Percentiles rank a stretch among this genome's conserved stretches.
Evolutionary conservation across 2,329 filamentous ascomycete species (phyloP).

Genomic region (Neofusicoccum umdonicola): DNA sequence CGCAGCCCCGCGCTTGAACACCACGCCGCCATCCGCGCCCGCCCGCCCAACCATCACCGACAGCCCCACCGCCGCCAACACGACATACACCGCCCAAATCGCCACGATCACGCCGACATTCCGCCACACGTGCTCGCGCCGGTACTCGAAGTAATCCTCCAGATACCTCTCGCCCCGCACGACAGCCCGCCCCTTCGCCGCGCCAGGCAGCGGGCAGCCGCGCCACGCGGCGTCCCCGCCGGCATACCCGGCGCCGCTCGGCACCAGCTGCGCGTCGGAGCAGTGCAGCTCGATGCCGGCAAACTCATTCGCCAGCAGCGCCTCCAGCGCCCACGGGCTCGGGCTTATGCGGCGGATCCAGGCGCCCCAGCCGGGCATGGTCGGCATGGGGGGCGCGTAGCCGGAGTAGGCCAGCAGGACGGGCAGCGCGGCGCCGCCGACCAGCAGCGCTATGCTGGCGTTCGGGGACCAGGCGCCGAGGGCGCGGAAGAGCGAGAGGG

Average conservation of each 20-base stretch:
- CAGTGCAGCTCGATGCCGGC: slow-evolving; percentile 56
- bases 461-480: slow-evolving; percentile 34
- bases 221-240: slow-evolving; percentile 48
- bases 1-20: slow-evolving; percentile 52
- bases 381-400: slow-evolving; percentile 37
- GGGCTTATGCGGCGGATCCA: slow-evolving; percentile 50
- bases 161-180: slow-evolving; percentile 59
- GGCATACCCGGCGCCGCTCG: slow-evolving; percentile 45
- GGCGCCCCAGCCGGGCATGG: slow-evolving; percentile 40
- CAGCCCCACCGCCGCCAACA: slow-evolving; percentile 44
- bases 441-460: slow-evolving; percentile 35
- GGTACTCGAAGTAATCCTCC: slow-evolving; percentile 54
- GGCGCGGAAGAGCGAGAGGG: slow-evolving; percentile 41
- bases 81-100: slow-evolving; percentile 50
- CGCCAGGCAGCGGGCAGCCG: slow-evolving; percentile 59
- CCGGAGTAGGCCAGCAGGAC: slow-evolving; percentile 38
- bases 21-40: slow-evolving; percentile 58
- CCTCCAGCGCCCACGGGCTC: slow-evolving; percentile 67
- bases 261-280: slow-evolving; percentile 55
- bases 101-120: slow-evolving; percentile 54
- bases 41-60: slow-evolving; percentile 56
- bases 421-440: slow-evolving; percentile 41
- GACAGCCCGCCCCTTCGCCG: slow-evolving; percentile 48
- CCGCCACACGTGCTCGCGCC: slow-evolving; percentile 59
- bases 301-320: slow-evolving; percentile 69